Evolutionary conservation across 345 rosid genomes (phyloP).

Genomic region (Isatis tinctoria): DNA sequence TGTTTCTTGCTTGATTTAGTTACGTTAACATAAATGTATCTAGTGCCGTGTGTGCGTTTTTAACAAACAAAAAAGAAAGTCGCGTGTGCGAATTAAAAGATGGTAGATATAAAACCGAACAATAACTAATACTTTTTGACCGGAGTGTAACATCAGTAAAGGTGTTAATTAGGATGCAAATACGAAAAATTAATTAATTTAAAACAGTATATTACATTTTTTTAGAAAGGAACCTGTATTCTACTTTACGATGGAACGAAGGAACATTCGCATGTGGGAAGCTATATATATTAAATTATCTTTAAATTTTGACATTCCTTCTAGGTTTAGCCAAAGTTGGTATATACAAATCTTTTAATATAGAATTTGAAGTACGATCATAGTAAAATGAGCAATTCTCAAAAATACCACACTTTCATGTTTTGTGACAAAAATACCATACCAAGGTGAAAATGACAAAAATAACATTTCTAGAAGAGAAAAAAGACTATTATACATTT

Average conservation of each 20-base stretch:
- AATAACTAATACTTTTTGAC: conserved; percentile 21
- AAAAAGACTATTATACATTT: no score
- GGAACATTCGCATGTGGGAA: conserved; percentile 26
- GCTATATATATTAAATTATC: not conserved
- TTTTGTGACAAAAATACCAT: no score
- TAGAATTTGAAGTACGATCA: not conserved
- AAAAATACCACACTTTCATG: no score
- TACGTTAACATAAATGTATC: conserved; percentile 5
- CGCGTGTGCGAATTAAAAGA: conserved; percentile 4
- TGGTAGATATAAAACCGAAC: conserved; percentile 14
- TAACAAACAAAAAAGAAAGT: conserved; percentile 4
- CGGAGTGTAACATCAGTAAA: conserved; percentile 23
- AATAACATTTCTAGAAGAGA: no score
- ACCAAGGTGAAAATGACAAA: no score
- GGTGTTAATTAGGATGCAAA: not conserved
- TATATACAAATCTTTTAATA: not conserved
- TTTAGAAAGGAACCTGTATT: not conserved
- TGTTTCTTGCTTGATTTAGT: not conserved
- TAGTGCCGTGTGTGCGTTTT: conserved; percentile 9
- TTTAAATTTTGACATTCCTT: conserved; percentile 15
- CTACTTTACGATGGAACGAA: conserved; percentile 5
- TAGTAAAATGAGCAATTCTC: no score
- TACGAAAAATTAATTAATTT: not conserved
- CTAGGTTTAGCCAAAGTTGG: not conserved
- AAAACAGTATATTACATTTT: not conserved